Percentiles rank a stretch among this genome's conserved stretches.
phyloP scores from a whole-genome alignment of 225 moss, liverwort and hornwort genomes.

The Takakia lepidozioides region DNA sequence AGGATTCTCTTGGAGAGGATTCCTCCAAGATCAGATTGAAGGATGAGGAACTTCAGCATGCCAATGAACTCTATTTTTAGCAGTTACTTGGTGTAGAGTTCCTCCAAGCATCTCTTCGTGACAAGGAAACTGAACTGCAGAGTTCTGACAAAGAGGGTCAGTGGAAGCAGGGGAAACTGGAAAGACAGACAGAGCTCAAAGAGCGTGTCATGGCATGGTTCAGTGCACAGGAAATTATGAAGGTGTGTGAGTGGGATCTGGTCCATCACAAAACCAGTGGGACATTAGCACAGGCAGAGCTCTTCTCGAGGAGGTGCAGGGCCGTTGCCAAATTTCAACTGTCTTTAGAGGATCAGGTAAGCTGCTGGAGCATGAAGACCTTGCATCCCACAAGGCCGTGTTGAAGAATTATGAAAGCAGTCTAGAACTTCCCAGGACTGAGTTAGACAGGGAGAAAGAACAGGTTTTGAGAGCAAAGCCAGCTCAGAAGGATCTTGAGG shows the following conservation, averaged over 20 bases:
- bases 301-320: conserved; percentile 14
- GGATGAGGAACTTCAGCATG: conserved; percentile 16
- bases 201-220: conserved; percentile 22
- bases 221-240: conserved; percentile 28
- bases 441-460: conserved; percentile 17
- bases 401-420: conserved; percentile 12
- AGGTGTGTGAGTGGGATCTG: conserved; percentile 24
- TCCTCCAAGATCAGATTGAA: conserved; percentile 21
- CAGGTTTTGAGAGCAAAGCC: conserved; percentile 5
- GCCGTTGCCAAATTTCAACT: conserved; percentile 21
- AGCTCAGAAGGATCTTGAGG: conserved; percentile 10
- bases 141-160: conserved; percentile 13
- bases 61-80: conserved; percentile 18
- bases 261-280: conserved; percentile 7
- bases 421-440: conserved; percentile 9
- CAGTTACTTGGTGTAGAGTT: conserved; percentile 17
- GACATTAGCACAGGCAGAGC: conserved; percentile 14
- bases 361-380: conserved; percentile 21
- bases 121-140: conserved; percentile 20
- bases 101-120: conserved; percentile 15
- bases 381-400: conserved; percentile 9
- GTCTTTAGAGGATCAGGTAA: conserved; percentile 22
- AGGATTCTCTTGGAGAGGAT: conserved; percentile 19
- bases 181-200: conserved; percentile 24
- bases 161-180: conserved; percentile 23